Evolutionary conservation across 1,139 yeast genomes (phyloP).

Genomic region (Pichia sp.): DNA sequence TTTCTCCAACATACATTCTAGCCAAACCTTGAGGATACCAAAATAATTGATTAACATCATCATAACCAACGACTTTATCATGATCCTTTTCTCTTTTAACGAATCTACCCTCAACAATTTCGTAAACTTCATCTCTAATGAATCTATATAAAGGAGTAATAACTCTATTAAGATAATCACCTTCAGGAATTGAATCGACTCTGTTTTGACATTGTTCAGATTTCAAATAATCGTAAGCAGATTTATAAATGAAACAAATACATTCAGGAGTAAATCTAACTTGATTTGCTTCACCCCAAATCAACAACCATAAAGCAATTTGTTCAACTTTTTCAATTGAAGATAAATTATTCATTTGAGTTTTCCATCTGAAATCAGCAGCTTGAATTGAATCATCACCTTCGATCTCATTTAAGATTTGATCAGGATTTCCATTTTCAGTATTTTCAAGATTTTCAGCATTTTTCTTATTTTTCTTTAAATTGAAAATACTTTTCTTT

Average conservation of each 20-base stretch:
- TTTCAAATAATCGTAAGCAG: constrained; percentile 65
- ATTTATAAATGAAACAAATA: constrained; percentile 71
- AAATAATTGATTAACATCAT: constrained; percentile 95
- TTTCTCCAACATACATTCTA: constrained; percentile 81
- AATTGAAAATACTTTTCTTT: constrained; percentile 21
- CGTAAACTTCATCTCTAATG: constrained; percentile 92
- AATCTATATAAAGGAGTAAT: constrained; percentile 88
- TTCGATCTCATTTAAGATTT: constrained; percentile 44
- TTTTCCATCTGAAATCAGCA: constrained; percentile 58
- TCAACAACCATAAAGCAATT: constrained; percentile 59
- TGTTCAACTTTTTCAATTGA: constrained; percentile 58
- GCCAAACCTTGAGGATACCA: constrained; percentile 99
- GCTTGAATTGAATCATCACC: constrained; percentile 51
- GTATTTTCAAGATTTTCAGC: constrained; percentile 36
- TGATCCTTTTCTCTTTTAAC: constrained; percentile 98
- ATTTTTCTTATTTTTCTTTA: constrained; percentile 43
- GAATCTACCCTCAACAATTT: constrained; percentile 87
- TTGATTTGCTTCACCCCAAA: constrained; percentile 91
- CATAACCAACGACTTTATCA: constrained; percentile 90
- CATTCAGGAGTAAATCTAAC: constrained; percentile 82
- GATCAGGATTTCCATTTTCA: constrained; percentile 32
- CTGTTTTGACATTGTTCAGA: constrained; percentile 90
- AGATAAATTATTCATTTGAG: constrained; percentile 48
- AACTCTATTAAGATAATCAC: constrained; percentile 87
- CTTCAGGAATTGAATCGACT: constrained; percentile 89